Evolutionary conservation across 129 eudicot species (phyloP).

Genomic region (Flaveria linearis): DNA sequence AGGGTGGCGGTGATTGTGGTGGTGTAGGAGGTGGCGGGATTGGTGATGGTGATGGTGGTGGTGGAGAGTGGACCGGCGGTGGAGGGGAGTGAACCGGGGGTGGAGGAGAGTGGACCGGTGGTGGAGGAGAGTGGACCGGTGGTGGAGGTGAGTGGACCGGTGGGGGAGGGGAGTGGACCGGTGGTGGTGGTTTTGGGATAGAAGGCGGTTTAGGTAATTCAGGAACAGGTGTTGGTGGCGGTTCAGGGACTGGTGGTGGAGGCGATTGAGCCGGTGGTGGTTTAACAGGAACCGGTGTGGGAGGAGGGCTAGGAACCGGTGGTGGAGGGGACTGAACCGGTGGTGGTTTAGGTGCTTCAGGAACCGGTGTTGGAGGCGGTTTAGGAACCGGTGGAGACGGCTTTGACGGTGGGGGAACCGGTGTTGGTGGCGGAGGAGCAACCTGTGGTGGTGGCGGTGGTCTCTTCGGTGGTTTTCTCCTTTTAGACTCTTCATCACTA

Average conservation of each 20-base stretch:
- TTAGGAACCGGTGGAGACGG: conserved; percentile 1
- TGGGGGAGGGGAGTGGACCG: conserved; percentile 19
- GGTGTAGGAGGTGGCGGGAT: background rate
- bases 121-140: conserved; percentile 35
- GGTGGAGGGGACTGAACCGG: conserved; percentile 1
- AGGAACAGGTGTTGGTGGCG: background rate
- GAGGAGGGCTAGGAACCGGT: background rate
- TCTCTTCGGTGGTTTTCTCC: conserved; percentile 19
- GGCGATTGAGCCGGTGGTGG: background rate
- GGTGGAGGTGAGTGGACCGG: background rate
- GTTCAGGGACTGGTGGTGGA: background rate
- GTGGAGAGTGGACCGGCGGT: conserved; percentile 29
- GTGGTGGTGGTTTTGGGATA: conserved; percentile 31
- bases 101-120: conserved; percentile 26
- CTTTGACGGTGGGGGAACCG: background rate
- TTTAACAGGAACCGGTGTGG: background rate
- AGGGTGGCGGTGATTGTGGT: conserved; percentile 18
- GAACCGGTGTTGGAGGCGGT: conserved; percentile 13
- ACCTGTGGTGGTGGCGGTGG: background rate
- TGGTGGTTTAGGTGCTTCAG: background rate
- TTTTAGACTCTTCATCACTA: conserved; percentile 34
- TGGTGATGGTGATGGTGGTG: conserved; percentile 37
- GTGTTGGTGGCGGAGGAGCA: conserved; percentile 24
- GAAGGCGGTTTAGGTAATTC: conserved; percentile 23
- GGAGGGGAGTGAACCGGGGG: conserved; percentile 40